Conservation (phyloP, 805 yeast species). For the Ogataea dorogensis region DNA sequence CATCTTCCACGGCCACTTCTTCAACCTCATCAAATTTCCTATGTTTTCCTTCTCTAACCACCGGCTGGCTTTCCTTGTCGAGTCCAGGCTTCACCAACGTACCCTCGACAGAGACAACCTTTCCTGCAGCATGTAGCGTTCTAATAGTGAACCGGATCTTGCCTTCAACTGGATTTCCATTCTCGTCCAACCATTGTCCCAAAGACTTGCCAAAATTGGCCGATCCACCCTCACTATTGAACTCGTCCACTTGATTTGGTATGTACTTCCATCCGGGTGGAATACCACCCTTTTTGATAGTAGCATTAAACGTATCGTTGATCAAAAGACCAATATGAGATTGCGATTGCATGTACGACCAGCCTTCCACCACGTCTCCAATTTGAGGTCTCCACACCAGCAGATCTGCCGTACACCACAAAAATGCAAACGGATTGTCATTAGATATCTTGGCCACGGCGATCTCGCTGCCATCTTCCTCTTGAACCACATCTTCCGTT, state of each 20-base stretch:
- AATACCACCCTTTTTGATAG: slow-evolving; percentile 78
- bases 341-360: slow-evolving; percentile 88
- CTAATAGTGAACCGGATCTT: slow-evolving; percentile 75
- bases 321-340: slow-evolving; percentile 89
- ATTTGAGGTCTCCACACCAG: slow-evolving; percentile 86
- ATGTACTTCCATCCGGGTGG: slow-evolving; percentile 87
- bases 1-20: slow-evolving; percentile 18
- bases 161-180: slow-evolving; percentile 76
- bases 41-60: slow-evolving; percentile 38
- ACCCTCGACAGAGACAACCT: slow-evolving; percentile 86
- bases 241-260: slow-evolving; percentile 71
- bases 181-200: slow-evolving; percentile 86
- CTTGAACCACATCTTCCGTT: slow-evolving; percentile 39
- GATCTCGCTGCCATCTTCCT: slow-evolving; percentile 39
- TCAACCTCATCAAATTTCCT: slow-evolving; percentile 38
- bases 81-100: slow-evolving; percentile 62
- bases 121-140: slow-evolving; percentile 71
- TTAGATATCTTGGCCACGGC: slow-evolving; percentile 65
- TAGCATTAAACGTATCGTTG: slow-evolving; percentile 93
- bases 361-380: slow-evolving; percentile 88
- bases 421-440: slow-evolving; percentile 83
- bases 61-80: slow-evolving; percentile 54
- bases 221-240: slow-evolving; percentile 21
- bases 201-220: slow-evolving; percentile 41
- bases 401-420: slow-evolving; percentile 83